These are phyloP conservation scores for Aspergillus costaricaensis DNA, from an alignment of 2,329 filamentous ascomycete species.

Conservation along the genomic window DNA sequence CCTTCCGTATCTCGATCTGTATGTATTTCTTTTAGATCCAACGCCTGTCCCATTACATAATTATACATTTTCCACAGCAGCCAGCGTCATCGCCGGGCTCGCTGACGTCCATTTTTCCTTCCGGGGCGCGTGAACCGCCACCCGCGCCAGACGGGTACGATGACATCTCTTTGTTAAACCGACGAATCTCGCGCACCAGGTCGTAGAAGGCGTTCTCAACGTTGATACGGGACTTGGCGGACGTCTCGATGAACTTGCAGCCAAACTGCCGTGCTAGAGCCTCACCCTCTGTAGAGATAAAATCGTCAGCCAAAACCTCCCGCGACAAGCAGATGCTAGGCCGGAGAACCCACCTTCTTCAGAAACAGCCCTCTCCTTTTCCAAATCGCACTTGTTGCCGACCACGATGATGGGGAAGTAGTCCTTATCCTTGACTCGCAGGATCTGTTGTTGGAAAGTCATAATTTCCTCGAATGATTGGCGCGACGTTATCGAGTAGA, in stretches of 20 bases:
- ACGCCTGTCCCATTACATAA: constrained; percentile 61
- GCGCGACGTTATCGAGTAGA: constrained; percentile 96
- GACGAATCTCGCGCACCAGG: constrained; percentile 94
- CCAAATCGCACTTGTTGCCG: constrained; percentile 98
- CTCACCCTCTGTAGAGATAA: constrained; percentile 72
- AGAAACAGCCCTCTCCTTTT: constrained; percentile 85
- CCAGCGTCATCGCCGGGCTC: constrained; percentile 55
- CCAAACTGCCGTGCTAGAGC: constrained; percentile 81
- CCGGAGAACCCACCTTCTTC: constrained; percentile 70
- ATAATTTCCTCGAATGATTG: constrained; percentile 98
- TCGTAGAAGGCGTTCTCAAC: constrained; percentile 99
- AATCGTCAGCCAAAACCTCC: constrained; percentile 8
- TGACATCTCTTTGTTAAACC: constrained; percentile 98
- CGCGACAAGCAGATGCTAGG: not conserved
- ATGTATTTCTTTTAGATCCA: constrained; percentile 22
- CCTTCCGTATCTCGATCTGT: constrained; percentile 26
- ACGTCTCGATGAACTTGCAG: constrained; percentile 99
- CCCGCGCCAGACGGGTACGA: constrained; percentile 72
- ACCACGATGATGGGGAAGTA: constrained; percentile 99
- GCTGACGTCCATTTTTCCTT: constrained; percentile 74
- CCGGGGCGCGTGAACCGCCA: constrained; percentile 62
- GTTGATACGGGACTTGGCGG: constrained; percentile 95
- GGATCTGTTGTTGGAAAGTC: constrained; percentile 97
- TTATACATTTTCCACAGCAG: constrained; percentile 82
- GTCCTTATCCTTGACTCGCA: constrained; percentile 98